These are phyloP conservation scores for Aphanoascus verrucosus DNA, from an alignment of 2,329 filamentous ascomycete genomes.

Conservation along the genomic window DNA sequence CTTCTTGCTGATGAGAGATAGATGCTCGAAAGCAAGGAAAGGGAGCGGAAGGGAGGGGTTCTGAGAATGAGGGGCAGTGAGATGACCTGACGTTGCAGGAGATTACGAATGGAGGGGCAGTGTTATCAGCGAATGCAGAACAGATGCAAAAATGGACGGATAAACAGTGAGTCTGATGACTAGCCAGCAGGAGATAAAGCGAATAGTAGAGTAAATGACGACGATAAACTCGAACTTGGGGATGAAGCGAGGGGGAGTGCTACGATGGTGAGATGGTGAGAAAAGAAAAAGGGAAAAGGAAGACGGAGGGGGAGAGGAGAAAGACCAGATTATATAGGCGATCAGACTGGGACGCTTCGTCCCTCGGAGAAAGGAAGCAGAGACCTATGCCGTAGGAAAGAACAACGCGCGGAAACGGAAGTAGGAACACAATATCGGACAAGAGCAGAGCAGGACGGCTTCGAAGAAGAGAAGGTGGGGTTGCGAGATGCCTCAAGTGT, in stretches of 20 bases:
- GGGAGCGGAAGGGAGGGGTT: slow-evolving; percentile 46
- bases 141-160: slow-evolving; percentile 3
- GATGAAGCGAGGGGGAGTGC: slow-evolving; percentile 16
- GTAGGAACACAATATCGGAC: background rate
- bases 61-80: slow-evolving; percentile 24
- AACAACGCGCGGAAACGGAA: background rate
- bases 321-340: background rate
- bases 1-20: background rate
- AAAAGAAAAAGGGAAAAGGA: slow-evolving; percentile 16
- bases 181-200: slow-evolving; percentile 8
- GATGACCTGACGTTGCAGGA: slow-evolving; percentile 19
- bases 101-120: slow-evolving; percentile 8
- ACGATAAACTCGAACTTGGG: slow-evolving; percentile 8
- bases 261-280: slow-evolving; percentile 8
- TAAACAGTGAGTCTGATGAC: background rate
- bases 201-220: slow-evolving; percentile 11
- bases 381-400: background rate
- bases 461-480: background rate
- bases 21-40: slow-evolving; percentile 8
- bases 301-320: slow-evolving; percentile 9
- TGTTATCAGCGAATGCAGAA: slow-evolving; percentile 9
- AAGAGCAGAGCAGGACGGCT: background rate
- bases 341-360: background rate
- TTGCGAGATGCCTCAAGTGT: background rate
- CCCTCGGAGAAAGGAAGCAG: background rate